Conservation (phyloP, 1,284 basidiomycete species). For the Athelia sp. region DNA sequence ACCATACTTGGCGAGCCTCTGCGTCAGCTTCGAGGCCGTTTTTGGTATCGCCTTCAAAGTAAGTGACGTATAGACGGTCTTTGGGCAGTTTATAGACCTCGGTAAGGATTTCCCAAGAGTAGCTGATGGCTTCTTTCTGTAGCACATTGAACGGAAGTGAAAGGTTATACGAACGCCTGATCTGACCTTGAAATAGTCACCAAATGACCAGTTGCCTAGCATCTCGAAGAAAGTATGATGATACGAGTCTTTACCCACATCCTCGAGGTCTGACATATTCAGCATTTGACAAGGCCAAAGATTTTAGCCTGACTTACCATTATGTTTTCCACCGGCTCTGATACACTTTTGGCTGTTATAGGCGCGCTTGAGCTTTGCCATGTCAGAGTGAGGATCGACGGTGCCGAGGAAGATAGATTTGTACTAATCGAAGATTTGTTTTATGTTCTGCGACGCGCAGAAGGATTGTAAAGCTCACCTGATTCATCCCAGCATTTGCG, state of each 20-base stretch:
- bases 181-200: constrained; percentile 95
- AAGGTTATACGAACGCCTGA: not conserved
- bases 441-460: not conserved
- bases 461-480: constrained; percentile 36
- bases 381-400: constrained; percentile 87
- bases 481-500: constrained; percentile 98
- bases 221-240: constrained; percentile 99
- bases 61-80: constrained; percentile 94
- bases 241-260: constrained; percentile 96
- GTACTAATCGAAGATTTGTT: constrained; percentile 49
- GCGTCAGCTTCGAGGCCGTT: constrained; percentile 86
- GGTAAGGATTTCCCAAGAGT: constrained; percentile 95
- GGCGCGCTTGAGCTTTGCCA: constrained; percentile 87
- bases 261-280: constrained; percentile 76
- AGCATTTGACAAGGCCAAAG: constrained; percentile 4
- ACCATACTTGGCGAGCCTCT: constrained; percentile 87
- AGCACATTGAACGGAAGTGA: constrained; percentile 4
- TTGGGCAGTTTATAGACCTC: constrained; percentile 83
- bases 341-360: constrained; percentile 99
- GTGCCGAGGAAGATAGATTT: constrained; percentile 96
- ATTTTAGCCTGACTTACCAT: constrained; percentile 51
- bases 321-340: constrained; percentile 97
- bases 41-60: constrained; percentile 91
- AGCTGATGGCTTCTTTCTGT: constrained; percentile 87
- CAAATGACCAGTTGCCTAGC: constrained; percentile 99